phyloP scores from a whole-genome alignment of 352 stramenopile genomes.

The Hyaloperonospora brassicae region DNA sequence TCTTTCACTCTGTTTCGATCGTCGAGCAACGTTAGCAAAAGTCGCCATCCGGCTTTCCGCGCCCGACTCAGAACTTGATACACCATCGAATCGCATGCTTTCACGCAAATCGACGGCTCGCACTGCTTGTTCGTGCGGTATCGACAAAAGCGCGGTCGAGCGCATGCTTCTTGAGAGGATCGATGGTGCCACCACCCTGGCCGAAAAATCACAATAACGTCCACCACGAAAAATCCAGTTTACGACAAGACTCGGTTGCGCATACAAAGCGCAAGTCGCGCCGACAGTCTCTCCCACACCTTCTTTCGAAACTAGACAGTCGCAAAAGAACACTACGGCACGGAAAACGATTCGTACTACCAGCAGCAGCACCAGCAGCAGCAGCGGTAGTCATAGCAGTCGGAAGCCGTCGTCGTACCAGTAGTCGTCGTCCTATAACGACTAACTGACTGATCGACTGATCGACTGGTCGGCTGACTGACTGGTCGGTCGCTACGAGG shows the following conservation, averaged over 20 bases:
- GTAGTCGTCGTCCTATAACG: background rate
- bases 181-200: no score
- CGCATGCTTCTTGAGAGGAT: no score
- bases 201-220: no score
- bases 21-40: no score
- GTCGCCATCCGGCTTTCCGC: no score
- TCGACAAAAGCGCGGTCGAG: no score
- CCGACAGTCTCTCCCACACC: slow-evolving; percentile 12
- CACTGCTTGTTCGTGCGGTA: no score
- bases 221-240: slow-evolving; percentile 11
- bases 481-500: background rate
- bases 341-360: slow-evolving; percentile 1
- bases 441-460: background rate
- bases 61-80: no score
- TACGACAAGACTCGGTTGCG: slow-evolving; percentile 7
- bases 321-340: slow-evolving; percentile 19
- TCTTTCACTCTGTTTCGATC: no score
- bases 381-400: no score
- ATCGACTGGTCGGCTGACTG: background rate
- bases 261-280: slow-evolving; percentile 7
- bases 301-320: slow-evolving; percentile 19
- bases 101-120: no score
- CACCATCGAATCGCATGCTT: no score
- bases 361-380: slow-evolving; percentile 7
- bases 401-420: background rate